phyloP scores from a whole-genome alignment of 768 basidiomycete genomes.

The Panaeolus papilionaceus region DNA sequence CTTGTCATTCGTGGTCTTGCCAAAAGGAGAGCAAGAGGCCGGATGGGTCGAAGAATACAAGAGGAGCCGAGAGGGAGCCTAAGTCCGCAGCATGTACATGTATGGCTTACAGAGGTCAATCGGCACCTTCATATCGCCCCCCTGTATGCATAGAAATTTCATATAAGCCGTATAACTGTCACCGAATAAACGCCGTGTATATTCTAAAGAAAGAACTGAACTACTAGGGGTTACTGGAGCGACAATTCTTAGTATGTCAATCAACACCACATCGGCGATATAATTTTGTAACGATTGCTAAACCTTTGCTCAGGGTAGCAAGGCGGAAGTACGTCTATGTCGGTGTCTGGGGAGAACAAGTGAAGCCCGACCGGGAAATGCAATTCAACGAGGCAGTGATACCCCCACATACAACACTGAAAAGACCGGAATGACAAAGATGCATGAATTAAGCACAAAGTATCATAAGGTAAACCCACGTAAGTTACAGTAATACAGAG shows the following conservation, averaged over 20 bases:
- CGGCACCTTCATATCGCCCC: too few relatives aligned
- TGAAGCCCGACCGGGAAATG: background rate
- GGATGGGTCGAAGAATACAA: slow-evolving; percentile 93
- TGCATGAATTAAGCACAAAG: background rate
- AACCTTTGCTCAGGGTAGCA: background rate
- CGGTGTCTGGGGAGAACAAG: background rate
- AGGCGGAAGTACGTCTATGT: background rate
- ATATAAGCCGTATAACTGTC: background rate
- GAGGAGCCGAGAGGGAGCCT: slow-evolving; percentile 44
- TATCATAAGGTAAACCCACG: background rate
- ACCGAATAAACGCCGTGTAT: background rate
- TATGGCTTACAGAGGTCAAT: background rate
- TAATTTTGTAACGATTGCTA: background rate
- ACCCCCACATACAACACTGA: too few relatives aligned
- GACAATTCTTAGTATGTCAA: background rate
- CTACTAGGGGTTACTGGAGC: too few relatives aligned
- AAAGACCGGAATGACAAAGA: background rate
- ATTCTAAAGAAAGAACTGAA: background rate
- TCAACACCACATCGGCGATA: background rate
- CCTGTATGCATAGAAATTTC: background rate
- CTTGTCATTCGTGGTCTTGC: slow-evolving; percentile 79
- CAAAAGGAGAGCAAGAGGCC: slow-evolving; percentile 76
- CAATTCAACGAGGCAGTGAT: background rate
- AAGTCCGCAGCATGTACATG: background rate
- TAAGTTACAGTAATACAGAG: background rate